Evolutionary conservation across 2,329 filamentous ascomycete species (phyloP), one percentile per base, ranked within the genome.

Genomic region (Neoarthrinium moseri): DNA sequence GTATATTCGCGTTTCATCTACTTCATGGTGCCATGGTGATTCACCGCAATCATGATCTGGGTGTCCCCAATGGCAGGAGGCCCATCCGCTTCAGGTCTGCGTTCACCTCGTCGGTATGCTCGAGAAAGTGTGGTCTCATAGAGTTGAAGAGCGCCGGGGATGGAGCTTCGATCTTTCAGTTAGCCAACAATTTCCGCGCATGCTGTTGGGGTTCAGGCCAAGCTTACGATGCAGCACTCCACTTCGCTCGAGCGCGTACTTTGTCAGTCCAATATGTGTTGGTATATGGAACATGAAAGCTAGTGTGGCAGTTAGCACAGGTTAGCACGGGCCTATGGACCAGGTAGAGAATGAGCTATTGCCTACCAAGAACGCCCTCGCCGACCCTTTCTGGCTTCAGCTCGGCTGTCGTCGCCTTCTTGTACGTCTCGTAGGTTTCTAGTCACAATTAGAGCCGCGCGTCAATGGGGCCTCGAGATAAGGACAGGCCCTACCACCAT

Each of bases 221-320:
- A 44, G n/a, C 46, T 46, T 38, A 50, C 52, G 45, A 43, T 55
- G 43, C 10, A 55, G 17, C 24, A 52, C 51, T 4, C 54, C 51
- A 34, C 35, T 47, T n/a, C 46, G 36, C 23, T 55, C 51, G 5
- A 51, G 47, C 5, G 53, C 54, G 27, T 48, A 60, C 42, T 51
- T 54, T 29, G 58, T 60, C n/a, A 59, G 45, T 12, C 50, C 55
- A 26, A 57, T 49, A 26, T 59, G 57, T 4, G 52, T 55, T 22
- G 51, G 54, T 24, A 58, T 47, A 12, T 60, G 56, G 46, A 60
- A 58, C 58, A 60, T 60, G 36, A 60, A 59, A 2, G 51, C 55
- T 56, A 32, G 11, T 23, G 30, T 21, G 26, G 4, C 21, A 37
- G 39, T 36, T 36, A 39, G 23, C 23, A n/a, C 18, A 32, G 15